phyloP scores from a whole-genome alignment of 495 filamentous ascomycete species.

The Talaromyces stipitatus region DNA sequence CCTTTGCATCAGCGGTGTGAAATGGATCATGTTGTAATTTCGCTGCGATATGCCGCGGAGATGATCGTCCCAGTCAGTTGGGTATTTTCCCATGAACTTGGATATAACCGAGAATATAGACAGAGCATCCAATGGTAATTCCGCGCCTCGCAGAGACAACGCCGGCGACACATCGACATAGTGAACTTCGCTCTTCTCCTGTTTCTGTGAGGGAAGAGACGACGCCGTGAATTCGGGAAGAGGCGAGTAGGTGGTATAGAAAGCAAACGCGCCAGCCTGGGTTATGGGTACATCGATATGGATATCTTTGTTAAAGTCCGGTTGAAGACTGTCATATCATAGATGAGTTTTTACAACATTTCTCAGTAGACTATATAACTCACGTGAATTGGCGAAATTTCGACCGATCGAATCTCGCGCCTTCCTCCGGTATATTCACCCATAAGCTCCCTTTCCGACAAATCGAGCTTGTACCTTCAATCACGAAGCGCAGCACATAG shows the following conservation, averaged over 20 bases:
- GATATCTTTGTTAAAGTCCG: conserved; percentile 87
- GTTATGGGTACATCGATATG: conserved; percentile 82
- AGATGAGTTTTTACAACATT: conserved; percentile 1
- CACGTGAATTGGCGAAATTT: conserved; percentile 84
- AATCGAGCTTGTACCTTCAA: conserved; percentile 94
- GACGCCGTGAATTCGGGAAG: conserved; percentile 68
- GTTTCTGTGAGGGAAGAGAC: conserved; percentile 38
- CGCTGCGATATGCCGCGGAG: conserved; percentile 77
- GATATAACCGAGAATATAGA: conserved; percentile 92
- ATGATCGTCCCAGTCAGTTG: conserved; percentile 81
- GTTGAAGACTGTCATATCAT: conserved; percentile 55
- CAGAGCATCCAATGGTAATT: conserved; percentile 74
- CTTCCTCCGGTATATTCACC: conserved; percentile 84
- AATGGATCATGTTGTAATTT: conserved; percentile 98
- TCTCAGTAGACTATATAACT: conserved; percentile 16
- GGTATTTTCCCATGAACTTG: conserved; percentile 94
- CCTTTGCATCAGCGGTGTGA: conserved; percentile 85
- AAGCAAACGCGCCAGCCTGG: conserved; percentile 84
- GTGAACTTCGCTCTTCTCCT: conserved; percentile 63
- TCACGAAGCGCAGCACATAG: conserved; percentile 79
- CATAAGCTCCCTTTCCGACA: conserved; percentile 88
- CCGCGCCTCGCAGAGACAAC: conserved; percentile 60
- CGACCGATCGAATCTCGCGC: conserved; percentile 63
- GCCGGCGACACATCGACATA: conserved; percentile 90
- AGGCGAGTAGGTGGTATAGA: conserved; percentile 88